Base-by-base conservation (phyloP, 2,329 filamentous ascomycete species). In the Xylariaceae sp. region DNA sequence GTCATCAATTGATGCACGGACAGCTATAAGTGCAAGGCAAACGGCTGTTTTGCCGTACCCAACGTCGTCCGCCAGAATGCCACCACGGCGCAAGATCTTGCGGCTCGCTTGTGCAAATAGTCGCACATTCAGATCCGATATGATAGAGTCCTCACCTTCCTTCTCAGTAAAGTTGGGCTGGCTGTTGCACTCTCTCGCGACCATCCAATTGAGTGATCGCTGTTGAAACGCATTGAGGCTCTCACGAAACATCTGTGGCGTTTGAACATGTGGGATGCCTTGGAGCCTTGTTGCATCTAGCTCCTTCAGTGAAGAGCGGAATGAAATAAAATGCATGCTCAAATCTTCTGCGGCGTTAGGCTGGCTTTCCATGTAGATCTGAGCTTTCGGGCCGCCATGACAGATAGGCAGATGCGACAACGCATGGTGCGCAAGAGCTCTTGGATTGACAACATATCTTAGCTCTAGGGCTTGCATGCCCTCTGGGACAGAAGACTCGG, bases 1-100 rank as follows among this genome's bases (percentile, higher is more conserved):
- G 2, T 36, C 17, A 36, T 64, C 60, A 13, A 54, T 56, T 0
- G 42, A 1, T 4, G 45, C 32, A 38, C 60, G 59, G 7, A 42
- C 44, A 18, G 63, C 60, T 7, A 69, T 56, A 4, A 70, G 52
- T 2, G 61, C 66, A 11, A 72, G 58, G 4, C 54, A 62, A 19
- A 69, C 52, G 4, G 70, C 57, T 0, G 69, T 72, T 51, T 72
- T 72, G 2, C 69, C 68, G 39, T 64, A 71, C 13, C 69, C 69
- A 12, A 71, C 64, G 19, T 69, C 61, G 33, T 71, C 67, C 1
- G 67, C 68, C 6, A 69, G 52, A 8, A 71, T 57, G 19, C 68
- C 69, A 11, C 69, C 68, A 3, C 52, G 55, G 28, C 54, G 49
- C 7, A 40, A 45, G 18, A 59, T 53, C 4, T 47, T 44, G 3